Evolutionary conservation across 1,284 basidiomycete genomes (phyloP).

Genomic region (Cryptococcus hybrid): DNA sequence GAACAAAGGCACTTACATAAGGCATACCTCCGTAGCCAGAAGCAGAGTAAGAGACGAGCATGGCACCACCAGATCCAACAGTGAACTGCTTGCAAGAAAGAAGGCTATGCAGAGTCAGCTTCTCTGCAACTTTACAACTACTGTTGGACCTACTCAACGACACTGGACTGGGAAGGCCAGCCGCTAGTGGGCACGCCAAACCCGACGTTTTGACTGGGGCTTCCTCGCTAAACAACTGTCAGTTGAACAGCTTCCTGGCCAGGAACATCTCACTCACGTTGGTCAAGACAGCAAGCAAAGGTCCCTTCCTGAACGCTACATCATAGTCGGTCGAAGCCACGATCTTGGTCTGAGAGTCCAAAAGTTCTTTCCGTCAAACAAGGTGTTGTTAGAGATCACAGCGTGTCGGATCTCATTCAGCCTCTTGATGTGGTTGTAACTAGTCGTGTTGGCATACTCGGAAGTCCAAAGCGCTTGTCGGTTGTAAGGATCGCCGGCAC

Average conservation of each 20-base stretch:
- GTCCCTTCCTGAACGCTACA: constrained; percentile 69
- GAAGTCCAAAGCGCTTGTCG: constrained; percentile 72
- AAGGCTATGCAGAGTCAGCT: constrained; percentile 17
- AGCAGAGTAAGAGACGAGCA: constrained; percentile 40
- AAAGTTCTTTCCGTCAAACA: constrained; percentile 55
- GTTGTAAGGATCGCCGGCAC: constrained; percentile 65
- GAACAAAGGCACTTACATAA: constrained; percentile 29
- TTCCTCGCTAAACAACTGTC: constrained; percentile 32
- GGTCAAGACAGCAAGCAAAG: constrained; percentile 66
- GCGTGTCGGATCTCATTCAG: constrained; percentile 72
- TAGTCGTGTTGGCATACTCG: constrained; percentile 55
- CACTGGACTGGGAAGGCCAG: constrained; percentile 34
- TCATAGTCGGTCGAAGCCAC: constrained; percentile 60
- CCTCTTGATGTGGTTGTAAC: constrained; percentile 61
- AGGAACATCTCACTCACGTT: constrained; percentile 55
- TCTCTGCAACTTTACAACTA: neutral
- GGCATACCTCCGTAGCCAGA: constrained; percentile 45
- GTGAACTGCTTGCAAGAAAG: constrained; percentile 39
- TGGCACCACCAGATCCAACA: constrained; percentile 38
- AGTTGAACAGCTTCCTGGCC: neutral
- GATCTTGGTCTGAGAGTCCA: constrained; percentile 59
- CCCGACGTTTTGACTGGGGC: constrained; percentile 30
- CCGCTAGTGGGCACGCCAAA: constrained; percentile 40
- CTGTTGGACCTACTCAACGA: constrained; percentile 40
- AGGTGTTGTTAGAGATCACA: constrained; percentile 56